These are phyloP conservation scores for Wickerhamomyces queroliae DNA, from an alignment of 805 yeast genomes.

Conservation along the genomic window DNA sequence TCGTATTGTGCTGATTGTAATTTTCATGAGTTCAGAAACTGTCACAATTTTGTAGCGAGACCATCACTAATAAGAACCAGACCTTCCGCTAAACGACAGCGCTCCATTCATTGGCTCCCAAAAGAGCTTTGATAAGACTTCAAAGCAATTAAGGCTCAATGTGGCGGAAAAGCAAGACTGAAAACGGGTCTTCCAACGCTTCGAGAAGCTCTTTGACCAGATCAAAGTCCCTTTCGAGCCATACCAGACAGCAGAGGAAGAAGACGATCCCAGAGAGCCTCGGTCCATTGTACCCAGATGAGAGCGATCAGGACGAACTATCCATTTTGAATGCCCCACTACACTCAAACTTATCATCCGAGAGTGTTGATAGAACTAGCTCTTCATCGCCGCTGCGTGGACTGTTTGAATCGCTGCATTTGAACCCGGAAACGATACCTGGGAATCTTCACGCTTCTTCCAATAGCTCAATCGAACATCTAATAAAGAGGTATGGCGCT, in stretches of 20 bases:
- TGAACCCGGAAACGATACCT: constrained; percentile 19
- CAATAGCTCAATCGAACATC: constrained; percentile 24
- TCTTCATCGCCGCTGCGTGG: neutral
- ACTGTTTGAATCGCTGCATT: constrained; percentile 7
- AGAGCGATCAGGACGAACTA: neutral
- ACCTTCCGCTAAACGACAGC: too few relatives aligned
- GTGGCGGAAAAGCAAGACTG: too few relatives aligned
- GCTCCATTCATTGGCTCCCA: too few relatives aligned
- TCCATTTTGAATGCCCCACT: constrained; percentile 3
- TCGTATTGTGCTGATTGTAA: too few relatives aligned
- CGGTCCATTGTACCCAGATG: neutral
- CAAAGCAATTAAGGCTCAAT: too few relatives aligned
- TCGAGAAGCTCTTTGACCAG: constrained; percentile 1
- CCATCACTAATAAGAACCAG: too few relatives aligned
- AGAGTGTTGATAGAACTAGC: neutral
- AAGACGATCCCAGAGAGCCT: neutral
- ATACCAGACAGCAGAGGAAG: neutral
- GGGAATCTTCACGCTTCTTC: constrained; percentile 31
- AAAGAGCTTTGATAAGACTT: too few relatives aligned
- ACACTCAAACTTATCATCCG: constrained; percentile 2
- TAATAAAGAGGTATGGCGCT: constrained; percentile 28
- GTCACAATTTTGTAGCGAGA: too few relatives aligned
- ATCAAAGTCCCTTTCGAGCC: constrained; percentile 1
- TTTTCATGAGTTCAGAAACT: too few relatives aligned
- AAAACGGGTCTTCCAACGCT: too few relatives aligned